These are phyloP conservation scores for Fragaria vesca DNA, from an alignment of 306 rosid genomes.

Conservation along the genomic window DNA sequence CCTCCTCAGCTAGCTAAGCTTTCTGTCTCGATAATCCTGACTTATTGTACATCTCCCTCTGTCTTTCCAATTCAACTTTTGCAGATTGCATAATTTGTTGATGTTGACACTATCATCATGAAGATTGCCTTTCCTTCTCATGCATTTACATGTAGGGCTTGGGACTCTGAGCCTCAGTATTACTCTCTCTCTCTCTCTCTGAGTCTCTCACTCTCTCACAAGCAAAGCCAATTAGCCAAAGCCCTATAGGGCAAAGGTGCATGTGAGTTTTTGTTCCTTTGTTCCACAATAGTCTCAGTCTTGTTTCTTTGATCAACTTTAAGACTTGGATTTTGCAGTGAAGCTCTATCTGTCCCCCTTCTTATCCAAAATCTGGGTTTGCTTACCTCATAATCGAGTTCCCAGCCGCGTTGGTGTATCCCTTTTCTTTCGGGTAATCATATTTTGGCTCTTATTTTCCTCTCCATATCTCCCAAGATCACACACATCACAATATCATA, in stretches of 20 bases:
- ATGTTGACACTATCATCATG: constrained; percentile 89
- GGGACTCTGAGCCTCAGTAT: constrained; percentile 20
- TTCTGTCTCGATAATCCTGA: constrained; percentile 35
- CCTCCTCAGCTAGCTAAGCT: constrained; percentile 4
- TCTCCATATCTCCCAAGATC: constrained; percentile 56
- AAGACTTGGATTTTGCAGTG: constrained; percentile 42
- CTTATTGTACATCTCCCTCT: constrained; percentile 32
- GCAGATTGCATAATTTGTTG: constrained; percentile 68
- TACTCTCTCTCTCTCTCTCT: constrained; percentile 10
- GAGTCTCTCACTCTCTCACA: constrained; percentile 13
- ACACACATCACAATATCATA: constrained; percentile 79
- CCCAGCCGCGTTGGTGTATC: constrained; percentile 58
- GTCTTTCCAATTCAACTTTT: constrained; percentile 48
- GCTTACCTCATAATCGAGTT: constrained; percentile 77
- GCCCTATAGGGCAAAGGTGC: background rate
- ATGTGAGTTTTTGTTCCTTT: constrained; percentile 34
- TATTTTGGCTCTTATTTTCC: constrained; percentile 66
- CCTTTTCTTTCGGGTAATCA: constrained; percentile 96
- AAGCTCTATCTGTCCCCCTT: constrained; percentile 29
- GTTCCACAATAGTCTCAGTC: constrained; percentile 34
- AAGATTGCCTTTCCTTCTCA: constrained; percentile 86
- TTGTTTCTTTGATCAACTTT: constrained; percentile 30
- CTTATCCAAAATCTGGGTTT: constrained; percentile 43
- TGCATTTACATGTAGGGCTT: constrained; percentile 50
- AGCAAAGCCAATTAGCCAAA: constrained; percentile 5